A percentile compares a stretch with the other conserved stretches of the same genome.
These are phyloP conservation scores for Cladosporium sp. DNA, from an alignment of 2,329 filamentous ascomycete genomes.

Conservation along the genomic window DNA sequence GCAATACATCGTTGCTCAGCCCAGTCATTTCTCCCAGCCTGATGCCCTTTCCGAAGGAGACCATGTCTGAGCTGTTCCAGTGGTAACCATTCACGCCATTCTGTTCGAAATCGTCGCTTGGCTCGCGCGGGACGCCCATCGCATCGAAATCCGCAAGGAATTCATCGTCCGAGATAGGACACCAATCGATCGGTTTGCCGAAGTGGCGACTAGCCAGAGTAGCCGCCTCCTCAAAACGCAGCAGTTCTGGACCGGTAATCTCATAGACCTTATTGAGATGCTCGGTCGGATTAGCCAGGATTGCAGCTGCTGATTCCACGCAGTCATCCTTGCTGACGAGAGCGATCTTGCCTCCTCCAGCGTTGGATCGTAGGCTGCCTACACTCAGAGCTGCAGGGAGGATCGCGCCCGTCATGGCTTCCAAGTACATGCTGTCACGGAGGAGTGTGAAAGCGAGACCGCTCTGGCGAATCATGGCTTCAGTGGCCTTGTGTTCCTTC, in stretches of 20 bases:
- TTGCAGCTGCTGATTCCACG: background rate
- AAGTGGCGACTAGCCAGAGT: background rate
- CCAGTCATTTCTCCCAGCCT: background rate
- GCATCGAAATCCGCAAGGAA: background rate
- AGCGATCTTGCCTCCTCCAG: background rate
- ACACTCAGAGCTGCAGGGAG: background rate
- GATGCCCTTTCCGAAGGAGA: background rate
- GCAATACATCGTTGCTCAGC: background rate
- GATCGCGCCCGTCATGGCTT: background rate
- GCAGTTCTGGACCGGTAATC: background rate
- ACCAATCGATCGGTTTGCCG: background rate
- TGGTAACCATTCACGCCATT: background rate
- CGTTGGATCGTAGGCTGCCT: background rate
- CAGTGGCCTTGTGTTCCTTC: background rate
- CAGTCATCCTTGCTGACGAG: background rate
- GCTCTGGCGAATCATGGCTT: background rate
- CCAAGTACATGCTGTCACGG: background rate
- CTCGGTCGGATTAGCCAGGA: background rate
- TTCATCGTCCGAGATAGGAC: background rate
- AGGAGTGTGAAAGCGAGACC: background rate
- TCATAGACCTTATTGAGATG: background rate
- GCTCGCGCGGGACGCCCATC: background rate
- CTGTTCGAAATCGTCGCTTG: background rate
- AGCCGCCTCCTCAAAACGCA: background rate
- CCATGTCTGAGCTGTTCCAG: background rate